Evolutionary conservation across 192 early-diverging fungal genomes (phyloP).

Genomic region (Entomortierella lignicola): DNA sequence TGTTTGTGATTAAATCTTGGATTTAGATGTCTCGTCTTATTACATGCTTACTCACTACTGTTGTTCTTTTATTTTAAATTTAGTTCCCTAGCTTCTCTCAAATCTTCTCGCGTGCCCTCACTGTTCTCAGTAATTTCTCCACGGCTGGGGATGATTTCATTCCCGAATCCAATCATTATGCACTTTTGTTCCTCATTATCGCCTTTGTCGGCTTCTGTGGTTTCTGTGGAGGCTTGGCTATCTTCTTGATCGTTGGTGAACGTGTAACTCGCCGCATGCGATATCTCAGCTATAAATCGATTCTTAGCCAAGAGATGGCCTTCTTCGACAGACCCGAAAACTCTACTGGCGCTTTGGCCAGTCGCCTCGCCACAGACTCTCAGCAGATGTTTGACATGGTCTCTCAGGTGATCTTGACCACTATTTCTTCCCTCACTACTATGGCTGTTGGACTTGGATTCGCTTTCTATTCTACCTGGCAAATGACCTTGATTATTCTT

Average conservation of each 20-base stretch:
- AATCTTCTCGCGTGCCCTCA: constrained; percentile 61
- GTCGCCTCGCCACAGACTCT: constrained; percentile 86
- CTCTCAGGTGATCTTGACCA: constrained; percentile 63
- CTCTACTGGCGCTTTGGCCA: constrained; percentile 81
- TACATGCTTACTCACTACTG: not conserved
- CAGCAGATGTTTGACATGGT: constrained; percentile 54
- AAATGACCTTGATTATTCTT: constrained; percentile 83
- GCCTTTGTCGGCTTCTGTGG: constrained; percentile 40
- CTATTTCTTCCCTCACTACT: constrained; percentile 57
- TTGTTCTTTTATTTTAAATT: not conserved
- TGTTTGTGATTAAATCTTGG: not conserved
- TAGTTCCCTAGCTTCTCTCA: constrained; percentile 77
- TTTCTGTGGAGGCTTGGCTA: constrained; percentile 32
- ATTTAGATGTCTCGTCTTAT: no score
- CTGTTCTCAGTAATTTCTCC: constrained; percentile 32
- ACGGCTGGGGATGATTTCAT: constrained; percentile 44
- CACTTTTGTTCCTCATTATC: constrained; percentile 46
- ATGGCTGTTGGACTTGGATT: constrained; percentile 57
- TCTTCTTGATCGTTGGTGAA: constrained; percentile 68
- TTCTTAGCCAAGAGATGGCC: constrained; percentile 85
- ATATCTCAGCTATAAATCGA: constrained; percentile 70
- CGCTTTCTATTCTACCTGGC: constrained; percentile 83
- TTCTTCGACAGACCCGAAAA: constrained; percentile 87
- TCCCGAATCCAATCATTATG: constrained; percentile 34
- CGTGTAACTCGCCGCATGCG: constrained; percentile 67